Percentiles rank a stretch among this genome's conserved stretches.
Conservation (phyloP, 108 stramenopile genomes). For the Thalassiosira profunda region DNA sequence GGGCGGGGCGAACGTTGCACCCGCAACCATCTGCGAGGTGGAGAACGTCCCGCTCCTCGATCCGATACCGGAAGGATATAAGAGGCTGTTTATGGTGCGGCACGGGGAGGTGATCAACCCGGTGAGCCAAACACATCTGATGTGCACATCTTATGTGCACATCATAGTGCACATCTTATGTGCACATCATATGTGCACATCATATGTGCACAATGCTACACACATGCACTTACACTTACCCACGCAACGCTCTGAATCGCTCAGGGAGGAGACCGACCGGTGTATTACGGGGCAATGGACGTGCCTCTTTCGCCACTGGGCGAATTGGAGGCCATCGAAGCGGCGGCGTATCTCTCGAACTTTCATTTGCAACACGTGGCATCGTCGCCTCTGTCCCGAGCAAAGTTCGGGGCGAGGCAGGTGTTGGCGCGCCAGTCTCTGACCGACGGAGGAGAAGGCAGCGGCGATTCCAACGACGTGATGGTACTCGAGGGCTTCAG, state of each 20-base stretch:
- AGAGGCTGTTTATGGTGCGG: conserved; percentile 83
- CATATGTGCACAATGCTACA: no score
- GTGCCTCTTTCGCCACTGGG: conserved; percentile 86
- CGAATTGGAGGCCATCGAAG: conserved; percentile 83
- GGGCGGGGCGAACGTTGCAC: conserved; percentile 37
- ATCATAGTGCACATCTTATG: no score
- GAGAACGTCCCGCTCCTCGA: conserved; percentile 44
- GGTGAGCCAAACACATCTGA: conserved; percentile 23
- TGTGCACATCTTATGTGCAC: no score
- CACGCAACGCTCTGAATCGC: no score
- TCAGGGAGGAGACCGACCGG: conserved; percentile 79
- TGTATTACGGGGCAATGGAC: conserved; percentile 89
- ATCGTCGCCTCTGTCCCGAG: conserved; percentile 77
- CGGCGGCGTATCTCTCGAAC: conserved; percentile 66
- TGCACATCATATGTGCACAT: no score
- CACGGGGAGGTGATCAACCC: conserved; percentile 95
- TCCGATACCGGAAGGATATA: conserved; percentile 45
- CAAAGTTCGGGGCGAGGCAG: conserved; percentile 80
- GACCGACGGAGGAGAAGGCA: conserved; percentile 4
- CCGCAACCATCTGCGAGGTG: conserved; percentile 40
- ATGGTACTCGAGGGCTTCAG: conserved; percentile 69
- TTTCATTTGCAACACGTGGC: conserved; percentile 75
- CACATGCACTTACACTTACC: no score
- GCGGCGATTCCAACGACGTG: conserved; percentile 27
- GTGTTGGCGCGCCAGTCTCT: conserved; percentile 40